Evolutionary conservation across 805 yeast genomes (phyloP), one percentile per base, ranked within the genome.

Genomic region (Zygosaccharomyces lentus): DNA sequence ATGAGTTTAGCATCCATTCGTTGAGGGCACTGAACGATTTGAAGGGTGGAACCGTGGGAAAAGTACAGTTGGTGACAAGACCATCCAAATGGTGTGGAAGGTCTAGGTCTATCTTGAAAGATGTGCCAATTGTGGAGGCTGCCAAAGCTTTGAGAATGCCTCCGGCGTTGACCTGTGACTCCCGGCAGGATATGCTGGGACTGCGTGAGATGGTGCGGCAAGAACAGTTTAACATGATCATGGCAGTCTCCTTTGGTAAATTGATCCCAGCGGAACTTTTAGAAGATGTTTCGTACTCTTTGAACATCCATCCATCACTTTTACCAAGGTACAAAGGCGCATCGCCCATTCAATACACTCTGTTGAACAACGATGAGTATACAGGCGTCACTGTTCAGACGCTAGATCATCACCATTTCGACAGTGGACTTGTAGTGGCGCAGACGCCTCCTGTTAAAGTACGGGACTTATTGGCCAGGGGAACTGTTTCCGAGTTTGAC

Each of bases 301-400:
- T 93, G 23, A 93, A 93, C 59, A 88, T 93, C 1, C 99, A 93
- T 62, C 99, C 99, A 0, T 88, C 96, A 0, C 62, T 89, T 6
- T 72, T 93, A 7, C 99, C 99, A 0, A 69, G 67, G 37, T 79
- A 86, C 55, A 77, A 88, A 2, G 99, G 99, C 0, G 82, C 97
- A 0, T 84, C 96, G 1, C 99, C 99, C 0, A 67, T 93, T 3
- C 98, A 91, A 50, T 74, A 79, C 49, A 81, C 96, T 0, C 64
- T 93, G 9, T 62, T 90, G 56, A 78, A 84, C 48, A 72, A 73
- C 34, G 89, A 84, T 52, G 29, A 51, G 0, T 48, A 39, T 13
- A 84, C 97, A 0, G 99, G 98, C 0, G 95, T 88, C 13, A 78
- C 96, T 0, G 76, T 93, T 0, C 99, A 93, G 62, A 87, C 96